Evolutionary conservation across 768 basidiomycete species (phyloP), one percentile per base, ranked within the genome.

Genomic region (Cystobasidium onofrii): DNA sequence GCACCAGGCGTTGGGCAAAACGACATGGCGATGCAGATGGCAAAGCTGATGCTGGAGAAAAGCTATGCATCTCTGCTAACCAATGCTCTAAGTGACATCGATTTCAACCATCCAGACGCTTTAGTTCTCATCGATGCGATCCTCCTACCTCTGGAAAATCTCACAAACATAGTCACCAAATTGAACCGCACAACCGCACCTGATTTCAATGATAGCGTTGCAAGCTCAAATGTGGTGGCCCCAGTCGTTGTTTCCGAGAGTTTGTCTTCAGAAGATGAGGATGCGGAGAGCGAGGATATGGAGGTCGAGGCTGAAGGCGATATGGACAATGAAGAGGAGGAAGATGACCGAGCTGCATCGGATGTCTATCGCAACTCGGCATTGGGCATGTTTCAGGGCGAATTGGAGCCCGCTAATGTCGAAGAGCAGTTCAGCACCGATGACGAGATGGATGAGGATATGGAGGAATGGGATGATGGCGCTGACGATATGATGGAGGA

Each of bases 21-120:
- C 20, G 63, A 95, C 92, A 63, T 85, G 85, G 89, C 89, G 1
- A 89, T 93, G 9, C 94, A 96, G 75, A 86, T 98, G 65, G 92
- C 95, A 25, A 97, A 97, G 83, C 86, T 94, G 75, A 99, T 99
- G 96, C 82, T 99, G 64, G 96, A 99, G 84, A 97, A 97, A 84
- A 91, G 91, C 79, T 94, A 91, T 76, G 96, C 97, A 18, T 86
- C 89, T 2, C 88, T 89, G 0, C 83, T 99, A 41, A 97, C 96
- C 0, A 89, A 84, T 52, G 89, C 92, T 13, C 84, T 97, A 20
- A 88, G 90, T 3, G 96, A 99, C 66, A 87, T 95, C 50, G 96
- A 99, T 79, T 86, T 98, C 44, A 96, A 96, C 80, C 97, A 92
- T 81, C 96, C 96, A 1, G 88, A 92, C 77, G 87, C 96, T 75